Conservation (phyloP, 1,284 basidiomycete species). For the Ganoderma boninense region DNA sequence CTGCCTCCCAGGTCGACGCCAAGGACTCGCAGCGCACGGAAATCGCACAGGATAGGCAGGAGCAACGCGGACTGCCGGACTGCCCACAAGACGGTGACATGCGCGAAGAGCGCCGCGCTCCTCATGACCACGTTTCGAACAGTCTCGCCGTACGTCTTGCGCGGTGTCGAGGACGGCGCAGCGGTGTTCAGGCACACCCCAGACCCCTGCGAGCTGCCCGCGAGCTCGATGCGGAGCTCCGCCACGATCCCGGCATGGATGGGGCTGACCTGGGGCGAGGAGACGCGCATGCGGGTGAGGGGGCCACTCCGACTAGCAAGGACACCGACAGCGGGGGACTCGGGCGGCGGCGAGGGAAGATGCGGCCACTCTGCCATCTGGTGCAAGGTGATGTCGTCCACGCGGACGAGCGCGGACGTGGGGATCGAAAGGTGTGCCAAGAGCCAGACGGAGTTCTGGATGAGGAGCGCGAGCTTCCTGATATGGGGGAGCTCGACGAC, state of each 20-base stretch:
- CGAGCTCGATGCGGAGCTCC: slow-evolving; percentile 15
- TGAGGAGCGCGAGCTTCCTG: slow-evolving; percentile 6
- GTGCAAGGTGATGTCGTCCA: slow-evolving; percentile 6
- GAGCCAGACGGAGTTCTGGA: slow-evolving; percentile 11
- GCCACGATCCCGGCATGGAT: slow-evolving; percentile 3
- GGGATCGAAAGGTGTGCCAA: slow-evolving; percentile 9
- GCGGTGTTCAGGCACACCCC: slow-evolving; percentile 9
- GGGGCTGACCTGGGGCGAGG: slow-evolving; percentile 7
- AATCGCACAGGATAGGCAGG: slow-evolving; percentile 1
- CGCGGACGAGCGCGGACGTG: slow-evolving; percentile 7
- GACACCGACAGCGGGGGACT: background rate
- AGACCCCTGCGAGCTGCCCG: background rate
- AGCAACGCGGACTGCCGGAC: background rate
- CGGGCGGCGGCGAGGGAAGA: background rate
- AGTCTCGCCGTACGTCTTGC: background rate
- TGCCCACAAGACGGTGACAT: slow-evolving; percentile 12
- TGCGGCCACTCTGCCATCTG: background rate
- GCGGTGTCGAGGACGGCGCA: background rate
- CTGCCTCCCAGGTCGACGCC: slow-evolving; percentile 1
- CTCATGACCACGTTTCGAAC: background rate
- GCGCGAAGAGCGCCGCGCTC: slow-evolving; percentile 10
- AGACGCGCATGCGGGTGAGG: slow-evolving; percentile 10
- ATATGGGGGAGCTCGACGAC: slow-evolving; percentile 8
- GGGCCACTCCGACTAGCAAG: background rate
- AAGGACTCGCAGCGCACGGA: slow-evolving; percentile 9